Percentiles rank a stretch among this genome's conserved stretches.
Conservation (phyloP, 2,329 filamentous ascomycete genomes). For the Endoconidiophora laricicola region DNA sequence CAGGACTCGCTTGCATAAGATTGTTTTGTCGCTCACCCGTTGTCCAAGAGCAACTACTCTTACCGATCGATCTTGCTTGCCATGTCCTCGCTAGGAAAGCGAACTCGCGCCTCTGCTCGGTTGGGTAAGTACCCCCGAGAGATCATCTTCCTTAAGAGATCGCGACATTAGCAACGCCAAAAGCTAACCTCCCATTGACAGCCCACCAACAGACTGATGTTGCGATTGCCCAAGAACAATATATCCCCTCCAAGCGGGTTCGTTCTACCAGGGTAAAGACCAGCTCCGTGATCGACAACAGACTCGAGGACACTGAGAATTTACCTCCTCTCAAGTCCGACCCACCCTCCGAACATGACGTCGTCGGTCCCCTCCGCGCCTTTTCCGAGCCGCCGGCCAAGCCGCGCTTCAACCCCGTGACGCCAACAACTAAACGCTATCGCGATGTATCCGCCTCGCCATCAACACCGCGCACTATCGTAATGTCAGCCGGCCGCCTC, state of each 20-base stretch:
- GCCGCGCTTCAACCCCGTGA: slow-evolving; percentile 29
- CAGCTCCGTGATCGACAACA: not conserved
- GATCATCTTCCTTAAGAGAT: not conserved
- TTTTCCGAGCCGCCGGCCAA: slow-evolving; percentile 8
- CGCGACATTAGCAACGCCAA: not conserved
- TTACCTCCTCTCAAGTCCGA: not conserved
- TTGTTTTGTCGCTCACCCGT: too few species aligned
- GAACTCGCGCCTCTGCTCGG: slow-evolving; percentile 10
- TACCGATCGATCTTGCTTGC: not conserved
- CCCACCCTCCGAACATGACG: not conserved
- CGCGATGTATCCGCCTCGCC: slow-evolving; percentile 62
- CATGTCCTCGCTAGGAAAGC: slow-evolving; percentile 12
- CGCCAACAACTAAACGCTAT: slow-evolving; percentile 59
- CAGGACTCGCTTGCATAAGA: too few species aligned
- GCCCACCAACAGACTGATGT: slow-evolving; percentile 1
- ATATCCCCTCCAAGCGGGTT: not conserved
- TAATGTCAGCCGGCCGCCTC: slow-evolving; percentile 59
- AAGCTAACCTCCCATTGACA: not conserved
- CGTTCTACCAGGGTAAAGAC: slow-evolving; percentile 3
- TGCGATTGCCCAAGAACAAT: slow-evolving; percentile 2
- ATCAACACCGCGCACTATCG: slow-evolving; percentile 67
- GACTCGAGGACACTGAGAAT: slow-evolving; percentile 8
- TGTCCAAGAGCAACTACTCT: not conserved
- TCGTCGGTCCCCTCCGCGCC: not conserved
- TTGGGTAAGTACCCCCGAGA: slow-evolving; percentile 7